Evolutionary conservation across 2,329 filamentous ascomycete species (phyloP), one percentile per base, ranked within the genome.

Genomic region (Chrysoporthe austroafricana): DNA sequence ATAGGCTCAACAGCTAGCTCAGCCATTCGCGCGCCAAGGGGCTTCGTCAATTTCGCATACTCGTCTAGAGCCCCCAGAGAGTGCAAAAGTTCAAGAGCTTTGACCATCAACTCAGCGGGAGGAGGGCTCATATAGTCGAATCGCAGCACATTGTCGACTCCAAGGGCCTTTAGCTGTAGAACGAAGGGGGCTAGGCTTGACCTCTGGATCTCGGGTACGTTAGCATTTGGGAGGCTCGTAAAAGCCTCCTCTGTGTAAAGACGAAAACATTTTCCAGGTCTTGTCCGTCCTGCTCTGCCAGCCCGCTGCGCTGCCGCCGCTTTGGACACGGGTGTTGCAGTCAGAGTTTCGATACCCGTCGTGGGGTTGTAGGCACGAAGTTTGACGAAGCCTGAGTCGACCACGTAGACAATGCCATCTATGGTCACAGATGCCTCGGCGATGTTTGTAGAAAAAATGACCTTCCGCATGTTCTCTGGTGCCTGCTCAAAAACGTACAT

Each of bases 351-450:
- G 72, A 98, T 97, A 14, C 94, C 92, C 0, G 92, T 95, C 18
- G 77, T 84, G 0, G 95, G 93, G 72, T 96, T 91, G 79, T 93
- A 98, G 7, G 92, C 91, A 50, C 94, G 88, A 26, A 97, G 83
- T 77, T 98, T 98, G 72, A 96, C 94, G 75, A 93, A 97, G 1
- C 96, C 96, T 64, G 88, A 90, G 77, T 99, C 96, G 62, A 98
- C 82, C 6, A 99, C 95, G 74, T 93, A 97, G 65, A 94, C 90
- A 69, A 98, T 94, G 2, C 93, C 94, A 64, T 96, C 90, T 66
- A 98, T 96, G 18, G 96, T 98, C 56, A 99, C 91, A 1, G 93
- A 97, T 4, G 96, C 95, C 81, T 99, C 96, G 14, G 96, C 94
- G 71, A 98, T 97, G 76, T 98, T 98, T 68, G 96, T 98, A 4